Conservation (phyloP, 345 rosid species). For the Erodium maritimum region DNA sequence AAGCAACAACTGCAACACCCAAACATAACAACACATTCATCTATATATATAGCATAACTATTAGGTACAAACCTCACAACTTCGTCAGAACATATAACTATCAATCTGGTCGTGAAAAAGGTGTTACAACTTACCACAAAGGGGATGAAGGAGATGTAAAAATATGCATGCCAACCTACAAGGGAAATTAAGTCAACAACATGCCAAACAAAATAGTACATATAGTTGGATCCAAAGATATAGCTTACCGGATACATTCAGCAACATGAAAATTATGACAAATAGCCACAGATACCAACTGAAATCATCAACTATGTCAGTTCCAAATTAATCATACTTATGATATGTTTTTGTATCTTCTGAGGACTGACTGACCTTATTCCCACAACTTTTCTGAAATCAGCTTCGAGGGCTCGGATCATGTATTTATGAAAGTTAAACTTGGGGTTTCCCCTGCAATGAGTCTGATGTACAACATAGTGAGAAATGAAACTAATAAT, state of each 20-base stretch:
- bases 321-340: constrained; percentile 1
- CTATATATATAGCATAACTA: no score
- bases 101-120: no score
- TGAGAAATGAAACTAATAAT: neutral
- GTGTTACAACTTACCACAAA: constrained; percentile 65
- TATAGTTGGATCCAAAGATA: neutral
- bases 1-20: neutral
- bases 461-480: constrained; percentile 33
- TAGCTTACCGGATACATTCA: constrained; percentile 65
- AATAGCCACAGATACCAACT: constrained; percentile 98
- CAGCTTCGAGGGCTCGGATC: constrained; percentile 96
- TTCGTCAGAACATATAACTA: no score
- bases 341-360: neutral
- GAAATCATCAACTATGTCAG: constrained; percentile 16
- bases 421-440: constrained; percentile 82
- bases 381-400: constrained; percentile 86
- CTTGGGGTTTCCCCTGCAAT: constrained; percentile 58
- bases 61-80: no score
- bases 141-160: constrained; percentile 84
- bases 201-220: neutral
- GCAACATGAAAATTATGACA: constrained; percentile 71
- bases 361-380: constrained; percentile 38
- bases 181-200: constrained; percentile 3
- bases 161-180: constrained; percentile 89
- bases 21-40: no score